Evolutionary conservation across 2,329 filamentous ascomycete species (phyloP).

Genomic region (Penicillium hesseltinei): DNA sequence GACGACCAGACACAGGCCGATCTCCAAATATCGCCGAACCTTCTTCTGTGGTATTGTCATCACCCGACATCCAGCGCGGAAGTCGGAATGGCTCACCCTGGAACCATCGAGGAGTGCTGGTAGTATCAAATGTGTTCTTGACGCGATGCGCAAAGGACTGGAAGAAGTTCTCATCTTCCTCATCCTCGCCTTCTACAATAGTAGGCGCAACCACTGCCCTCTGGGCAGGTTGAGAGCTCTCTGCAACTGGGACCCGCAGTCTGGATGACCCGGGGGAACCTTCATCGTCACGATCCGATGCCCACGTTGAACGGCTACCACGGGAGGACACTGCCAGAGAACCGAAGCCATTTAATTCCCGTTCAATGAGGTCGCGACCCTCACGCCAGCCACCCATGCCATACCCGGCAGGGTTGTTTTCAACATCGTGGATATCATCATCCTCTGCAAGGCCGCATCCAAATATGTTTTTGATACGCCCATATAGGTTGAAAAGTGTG

Average conservation of each 20-base stretch:
- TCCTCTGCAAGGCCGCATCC: conserved; percentile 79
- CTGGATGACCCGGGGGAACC: conserved; percentile 32
- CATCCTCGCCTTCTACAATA: conserved; percentile 58
- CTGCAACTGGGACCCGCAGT: conserved; percentile 33
- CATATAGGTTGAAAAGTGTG: conserved; percentile 86
- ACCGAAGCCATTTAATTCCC: conserved; percentile 68
- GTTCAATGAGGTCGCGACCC: conserved; percentile 83
- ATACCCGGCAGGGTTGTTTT: conserved; percentile 61
- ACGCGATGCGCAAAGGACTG: conserved; percentile 79
- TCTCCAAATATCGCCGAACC: conserved; percentile 43
- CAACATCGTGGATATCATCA: conserved; percentile 62
- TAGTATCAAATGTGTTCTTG: conserved; percentile 85
- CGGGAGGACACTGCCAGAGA: conserved; percentile 44
- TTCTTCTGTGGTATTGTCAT: conserved; percentile 40
- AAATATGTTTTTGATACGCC: conserved; percentile 70
- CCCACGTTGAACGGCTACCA: conserved; percentile 30
- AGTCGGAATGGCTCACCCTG: conserved; percentile 70
- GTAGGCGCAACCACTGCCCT: conserved; percentile 35
- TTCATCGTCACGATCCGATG: conserved; percentile 26
- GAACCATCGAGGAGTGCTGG: conserved; percentile 80
- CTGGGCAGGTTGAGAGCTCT: conserved; percentile 30
- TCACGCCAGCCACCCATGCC: conserved; percentile 87
- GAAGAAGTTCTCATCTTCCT: conserved; percentile 78
- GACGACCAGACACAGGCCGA: conserved; percentile 39
- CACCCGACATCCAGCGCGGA: conserved; percentile 76